Percentiles rank a stretch among this genome's conserved stretches.
Evolutionary conservation across 768 basidiomycete genomes (phyloP).

Genomic region (Tylopilus sp.): DNA sequence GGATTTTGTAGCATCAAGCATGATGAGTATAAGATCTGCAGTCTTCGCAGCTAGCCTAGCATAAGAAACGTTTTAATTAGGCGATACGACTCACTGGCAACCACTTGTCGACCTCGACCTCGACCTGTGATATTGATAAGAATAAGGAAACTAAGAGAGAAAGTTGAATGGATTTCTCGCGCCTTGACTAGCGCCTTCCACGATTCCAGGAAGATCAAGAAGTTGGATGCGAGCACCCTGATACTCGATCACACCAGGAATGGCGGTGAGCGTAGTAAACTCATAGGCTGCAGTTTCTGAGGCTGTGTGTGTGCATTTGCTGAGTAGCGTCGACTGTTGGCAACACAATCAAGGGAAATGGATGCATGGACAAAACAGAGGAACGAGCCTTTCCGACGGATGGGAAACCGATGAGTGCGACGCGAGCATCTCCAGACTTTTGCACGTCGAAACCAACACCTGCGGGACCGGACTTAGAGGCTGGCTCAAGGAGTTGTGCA

Average conservation of each 20-base stretch:
- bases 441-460: constrained; percentile 90
- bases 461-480: constrained; percentile 73
- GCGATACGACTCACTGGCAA: constrained; percentile 57
- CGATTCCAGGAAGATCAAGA: constrained; percentile 93
- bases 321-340: constrained; percentile 79
- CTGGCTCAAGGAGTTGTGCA: constrained; percentile 90
- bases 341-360: constrained; percentile 4
- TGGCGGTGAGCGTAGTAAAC: constrained; percentile 93
- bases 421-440: constrained; percentile 83
- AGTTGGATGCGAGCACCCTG: constrained; percentile 92
- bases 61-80: constrained; percentile 6
- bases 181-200: constrained; percentile 88
- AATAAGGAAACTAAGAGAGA: background rate
- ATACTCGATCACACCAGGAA: constrained; percentile 96
- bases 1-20: constrained; percentile 91
- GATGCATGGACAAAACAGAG: background rate
- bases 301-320: constrained; percentile 87
- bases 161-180: background rate
- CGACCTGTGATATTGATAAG: constrained; percentile 44
- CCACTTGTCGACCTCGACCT: constrained; percentile 94
- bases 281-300: constrained; percentile 92
- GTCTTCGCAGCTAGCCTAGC: constrained; percentile 67
- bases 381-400: constrained; percentile 79
- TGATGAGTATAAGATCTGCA: constrained; percentile 88
- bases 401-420: constrained; percentile 93